Evolutionary conservation across 1,284 basidiomycete species (phyloP), one percentile per base, ranked within the genome.

Genomic region (Serendipita sp.): DNA sequence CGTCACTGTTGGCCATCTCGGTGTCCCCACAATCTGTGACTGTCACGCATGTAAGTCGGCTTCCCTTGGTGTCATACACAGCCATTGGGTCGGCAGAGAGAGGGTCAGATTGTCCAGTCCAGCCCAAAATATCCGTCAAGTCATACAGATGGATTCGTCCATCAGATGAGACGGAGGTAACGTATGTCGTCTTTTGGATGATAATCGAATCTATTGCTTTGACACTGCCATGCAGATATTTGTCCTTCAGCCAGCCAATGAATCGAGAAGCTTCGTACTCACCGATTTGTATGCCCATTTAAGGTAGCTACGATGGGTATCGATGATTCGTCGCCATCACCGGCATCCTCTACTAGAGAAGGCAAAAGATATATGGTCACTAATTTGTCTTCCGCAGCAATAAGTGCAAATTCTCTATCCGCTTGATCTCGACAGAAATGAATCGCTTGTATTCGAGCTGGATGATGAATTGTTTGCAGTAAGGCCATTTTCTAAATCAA

Each of bases 301-400:
- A 91, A 76, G 64, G 81, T 75, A 1, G 84, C 87, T 38, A 88
- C 72, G 10, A 85, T 71, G 1, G 68, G 73, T 3, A 85, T 81
- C 0, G 71, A 63, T 15, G 65, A 32, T 35, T 42, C 43, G 38
- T 50, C 63, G 63, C 29, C 62, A 65, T 71, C 71, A 60, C 61
- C 41, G 8, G 67, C 62, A n/a, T 53, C 60, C 13, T 76, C 73
- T 2, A 70, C 69, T 65, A 81, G 76, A 3, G 74, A 67, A 3
- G 74, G 72, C 53, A 86, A 67, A 43, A 78, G 76, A 74, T 93
- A 94, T 13, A 92, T 75, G 1, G 89, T 81, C 1, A 91, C 76
- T 66, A 85, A 86, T 67, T 87, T 91, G 71, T 95, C 91, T 72
- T 97, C 93, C 1, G 87, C 91, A 1, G 83, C 89, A 6, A 85